Evolutionary conservation across 2,329 filamentous ascomycete genomes (phyloP).

Genomic region (Monilinia laxa): DNA sequence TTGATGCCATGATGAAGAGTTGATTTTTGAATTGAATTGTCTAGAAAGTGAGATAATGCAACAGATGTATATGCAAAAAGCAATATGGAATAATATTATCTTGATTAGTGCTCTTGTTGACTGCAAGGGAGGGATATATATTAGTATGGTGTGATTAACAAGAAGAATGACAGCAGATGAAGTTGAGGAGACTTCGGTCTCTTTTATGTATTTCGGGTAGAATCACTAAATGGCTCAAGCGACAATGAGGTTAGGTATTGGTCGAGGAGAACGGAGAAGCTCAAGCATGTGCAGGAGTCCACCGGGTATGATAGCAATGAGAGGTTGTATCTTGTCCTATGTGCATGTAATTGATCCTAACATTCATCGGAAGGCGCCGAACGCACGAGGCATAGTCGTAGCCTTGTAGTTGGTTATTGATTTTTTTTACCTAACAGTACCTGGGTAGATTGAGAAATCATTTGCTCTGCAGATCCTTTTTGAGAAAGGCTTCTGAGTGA

Average conservation of each 20-base stretch:
- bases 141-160: slow-evolving; percentile 18
- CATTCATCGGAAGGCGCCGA: slow-evolving; percentile 23
- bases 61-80: neutral
- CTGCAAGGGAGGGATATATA: neutral
- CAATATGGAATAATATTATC: neutral
- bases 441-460: no score
- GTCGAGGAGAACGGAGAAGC: slow-evolving; percentile 18
- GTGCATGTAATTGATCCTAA: neutral
- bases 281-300: slow-evolving; percentile 15
- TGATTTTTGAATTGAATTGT: neutral
- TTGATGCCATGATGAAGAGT: slow-evolving; percentile 50
- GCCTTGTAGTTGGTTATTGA: slow-evolving; percentile 13
- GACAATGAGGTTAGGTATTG: slow-evolving; percentile 8
- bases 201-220: slow-evolving; percentile 16
- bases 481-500: neutral
- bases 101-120: neutral
- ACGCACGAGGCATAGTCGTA: slow-evolving; percentile 17
- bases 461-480: neutral
- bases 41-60: neutral
- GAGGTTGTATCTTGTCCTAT: neutral
- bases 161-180: slow-evolving; percentile 18
- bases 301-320: slow-evolving; percentile 9
- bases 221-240: slow-evolving; percentile 6
- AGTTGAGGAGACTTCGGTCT: neutral
- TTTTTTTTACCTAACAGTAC: slow-evolving; percentile 20